Percentiles rank a stretch among this genome's conserved stretches.
phyloP scores from a whole-genome alignment of 1,284 basidiomycete species.

The Takashimella koratensis region DNA sequence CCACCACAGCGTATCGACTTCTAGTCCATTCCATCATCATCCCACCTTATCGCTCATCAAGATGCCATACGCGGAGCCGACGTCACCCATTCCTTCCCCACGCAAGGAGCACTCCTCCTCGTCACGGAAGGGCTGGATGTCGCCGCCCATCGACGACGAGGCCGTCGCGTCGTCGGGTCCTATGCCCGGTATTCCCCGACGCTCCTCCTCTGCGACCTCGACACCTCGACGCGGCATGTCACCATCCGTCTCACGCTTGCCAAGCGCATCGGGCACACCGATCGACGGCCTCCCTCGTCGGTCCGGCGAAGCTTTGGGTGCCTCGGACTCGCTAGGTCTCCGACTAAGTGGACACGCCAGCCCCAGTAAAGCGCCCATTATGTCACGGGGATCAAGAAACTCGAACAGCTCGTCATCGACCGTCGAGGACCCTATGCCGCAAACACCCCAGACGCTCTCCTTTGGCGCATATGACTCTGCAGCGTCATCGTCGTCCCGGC shows the following conservation, averaged over 20 bases:
- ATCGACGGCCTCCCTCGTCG: slow-evolving; percentile 11
- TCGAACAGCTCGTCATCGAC: slow-evolving; percentile 28
- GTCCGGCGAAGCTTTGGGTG: too few relatives aligned
- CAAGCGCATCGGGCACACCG: slow-evolving; percentile 11
- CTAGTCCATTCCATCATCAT: neutral
- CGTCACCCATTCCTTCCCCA: slow-evolving; percentile 34
- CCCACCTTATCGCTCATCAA: too few relatives aligned
- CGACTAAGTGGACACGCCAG: slow-evolving; percentile 32
- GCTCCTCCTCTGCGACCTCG: slow-evolving; percentile 27
- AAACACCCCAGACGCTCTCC: slow-evolving; percentile 16
- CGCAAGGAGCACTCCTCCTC: slow-evolving; percentile 18
- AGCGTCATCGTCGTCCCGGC: neutral
- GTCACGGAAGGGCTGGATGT: neutral
- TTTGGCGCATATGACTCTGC: neutral
- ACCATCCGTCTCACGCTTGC: slow-evolving; percentile 17
- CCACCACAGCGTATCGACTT: neutral
- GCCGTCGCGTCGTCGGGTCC: slow-evolving; percentile 15
- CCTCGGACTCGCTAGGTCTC: slow-evolving; percentile 28
- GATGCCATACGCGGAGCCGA: slow-evolving; percentile 48
- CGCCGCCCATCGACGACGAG: neutral
- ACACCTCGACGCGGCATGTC: slow-evolving; percentile 25
- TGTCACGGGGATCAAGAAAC: slow-evolving; percentile 19
- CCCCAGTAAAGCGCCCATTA: slow-evolving; percentile 19
- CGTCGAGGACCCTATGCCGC: slow-evolving; percentile 22
- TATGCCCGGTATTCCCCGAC: slow-evolving; percentile 42